Base-by-base conservation (phyloP, 129 eudicot genomes). In the Chrysanthemum seticuspe region DNA sequence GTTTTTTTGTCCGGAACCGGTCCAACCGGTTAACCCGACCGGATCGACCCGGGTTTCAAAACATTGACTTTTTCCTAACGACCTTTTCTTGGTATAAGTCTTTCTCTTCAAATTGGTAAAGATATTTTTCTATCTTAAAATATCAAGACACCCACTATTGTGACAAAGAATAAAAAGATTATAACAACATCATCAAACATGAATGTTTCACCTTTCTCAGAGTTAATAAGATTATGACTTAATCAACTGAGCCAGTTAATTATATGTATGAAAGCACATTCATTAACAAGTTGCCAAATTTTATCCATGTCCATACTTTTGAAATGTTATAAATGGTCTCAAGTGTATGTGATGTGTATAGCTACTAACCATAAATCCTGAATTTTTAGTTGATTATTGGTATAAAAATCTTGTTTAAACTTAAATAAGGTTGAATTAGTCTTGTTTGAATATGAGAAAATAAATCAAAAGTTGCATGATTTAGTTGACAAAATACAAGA, bases 71-170 rank as follows among this genome's bases (percentile, higher is more conserved):
- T 47, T 59, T 14, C 45, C 27, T 45, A 6, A 1, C 10, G 60
- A 73, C 51, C 11, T 29, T 18, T 73, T 73, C 77, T 61, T 29
- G 50, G 51, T 50, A 12, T 18, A 62, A 50, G 21, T 58, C 21
- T 13, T 51, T 58, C 19, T 58, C 7, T 3, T 54, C 19, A 53
- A n/a, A 62, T 54, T 70, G 74, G 74, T 53, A 69, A 71, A 5
- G 31, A 11, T 7, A 40, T 40, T 40, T 40, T 40, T 40, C 10
- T 36, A 5, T 36, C 8, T 5, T 36, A 6, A 31, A 31, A 31
- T 31, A 31, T 29, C 7, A 40, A 40, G 47, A 40, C 10, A 40
- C 47, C 47, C 47, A 40, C 47, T 40, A 40, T 40, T 40, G 47
- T 40, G 47, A 40, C 47, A 40, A 40, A 40, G 47, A 40, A 7